These are phyloP conservation scores for Musa beccarii DNA, from an alignment of 176 grass and related monocot genomes.

Conservation along the genomic window DNA sequence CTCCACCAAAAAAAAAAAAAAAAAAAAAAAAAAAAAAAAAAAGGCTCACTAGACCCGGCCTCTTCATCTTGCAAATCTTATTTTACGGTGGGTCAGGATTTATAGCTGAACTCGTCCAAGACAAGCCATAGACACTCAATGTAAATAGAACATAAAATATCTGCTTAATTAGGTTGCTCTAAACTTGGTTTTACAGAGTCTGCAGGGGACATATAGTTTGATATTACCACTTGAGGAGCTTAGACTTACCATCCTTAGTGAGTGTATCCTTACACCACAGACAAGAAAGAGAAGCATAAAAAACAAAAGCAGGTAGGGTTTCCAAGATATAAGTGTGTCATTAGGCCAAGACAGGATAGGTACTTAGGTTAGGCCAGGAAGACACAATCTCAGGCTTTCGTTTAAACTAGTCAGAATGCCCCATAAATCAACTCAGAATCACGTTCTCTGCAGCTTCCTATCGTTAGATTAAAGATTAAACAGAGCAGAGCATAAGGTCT, in stretches of 20 bases:
- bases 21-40: too few relatives aligned
- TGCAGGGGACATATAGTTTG: too few relatives aligned
- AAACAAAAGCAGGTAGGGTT: background rate
- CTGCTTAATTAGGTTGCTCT: background rate
- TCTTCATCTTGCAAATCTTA: too few relatives aligned
- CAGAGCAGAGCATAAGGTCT: background rate
- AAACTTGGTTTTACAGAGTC: background rate
- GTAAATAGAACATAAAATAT: background rate
- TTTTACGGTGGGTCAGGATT: too few relatives aligned
- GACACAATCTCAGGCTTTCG: background rate
- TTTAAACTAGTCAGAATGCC: background rate
- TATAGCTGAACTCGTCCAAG: too few relatives aligned
- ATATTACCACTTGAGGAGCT: too few relatives aligned
- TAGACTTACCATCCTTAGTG: too few relatives aligned
- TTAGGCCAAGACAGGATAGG: background rate
- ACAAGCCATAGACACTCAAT: too few relatives aligned
- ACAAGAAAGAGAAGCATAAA: background rate
- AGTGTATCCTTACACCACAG: background rate
- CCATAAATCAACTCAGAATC: background rate
- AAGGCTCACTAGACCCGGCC: too few relatives aligned
- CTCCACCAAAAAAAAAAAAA: too few relatives aligned
- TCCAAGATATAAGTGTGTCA: background rate
- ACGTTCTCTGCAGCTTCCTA: background rate
- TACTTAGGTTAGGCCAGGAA: background rate
- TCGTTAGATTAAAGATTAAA: background rate